Percentiles rank a stretch among this genome's conserved stretches.
Evolutionary conservation across 495 filamentous ascomycete species (phyloP).

Genomic region (Bathelium albidoporum): DNA sequence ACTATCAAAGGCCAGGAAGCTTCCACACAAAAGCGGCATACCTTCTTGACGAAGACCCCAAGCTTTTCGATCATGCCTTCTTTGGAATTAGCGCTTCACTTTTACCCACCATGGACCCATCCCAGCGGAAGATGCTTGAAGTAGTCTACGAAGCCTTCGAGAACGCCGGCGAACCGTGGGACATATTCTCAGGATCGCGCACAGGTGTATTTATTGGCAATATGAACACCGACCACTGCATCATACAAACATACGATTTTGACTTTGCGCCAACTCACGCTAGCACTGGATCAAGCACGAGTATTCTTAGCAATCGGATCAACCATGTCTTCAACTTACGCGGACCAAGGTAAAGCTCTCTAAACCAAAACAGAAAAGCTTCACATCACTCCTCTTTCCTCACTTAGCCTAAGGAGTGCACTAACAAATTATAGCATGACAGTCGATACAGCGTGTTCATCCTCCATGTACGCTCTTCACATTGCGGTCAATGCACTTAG

Average conservation of each 20-base stretch:
- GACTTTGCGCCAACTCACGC: background rate
- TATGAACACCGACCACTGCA: background rate
- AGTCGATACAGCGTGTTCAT: constrained; percentile 46
- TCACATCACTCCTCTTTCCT: too few relatives aligned
- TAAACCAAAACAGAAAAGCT: too few relatives aligned
- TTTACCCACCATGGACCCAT: constrained; percentile 8
- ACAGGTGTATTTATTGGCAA: background rate
- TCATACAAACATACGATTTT: background rate
- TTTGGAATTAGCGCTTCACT: constrained; percentile 8
- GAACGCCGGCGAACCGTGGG: constrained; percentile 16
- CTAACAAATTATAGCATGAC: constrained; percentile 23
- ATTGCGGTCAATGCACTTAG: background rate
- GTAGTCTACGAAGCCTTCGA: constrained; percentile 9
- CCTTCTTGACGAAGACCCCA: constrained; percentile 8
- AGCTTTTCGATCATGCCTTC: constrained; percentile 9
- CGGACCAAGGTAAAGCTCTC: constrained; percentile 32
- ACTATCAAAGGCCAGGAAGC: constrained; percentile 2
- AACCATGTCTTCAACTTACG: constrained; percentile 40
- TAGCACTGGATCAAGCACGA: constrained; percentile 12
- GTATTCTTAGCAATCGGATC: constrained; percentile 41
- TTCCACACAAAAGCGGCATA: background rate
- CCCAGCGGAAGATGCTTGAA: constrained; percentile 10
- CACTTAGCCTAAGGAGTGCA: background rate
- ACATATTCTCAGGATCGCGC: constrained; percentile 1
- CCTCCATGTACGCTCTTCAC: constrained; percentile 13